Base-by-base conservation (phyloP, 1,284 basidiomycete genomes). In the Trametes hirsuta region DNA sequence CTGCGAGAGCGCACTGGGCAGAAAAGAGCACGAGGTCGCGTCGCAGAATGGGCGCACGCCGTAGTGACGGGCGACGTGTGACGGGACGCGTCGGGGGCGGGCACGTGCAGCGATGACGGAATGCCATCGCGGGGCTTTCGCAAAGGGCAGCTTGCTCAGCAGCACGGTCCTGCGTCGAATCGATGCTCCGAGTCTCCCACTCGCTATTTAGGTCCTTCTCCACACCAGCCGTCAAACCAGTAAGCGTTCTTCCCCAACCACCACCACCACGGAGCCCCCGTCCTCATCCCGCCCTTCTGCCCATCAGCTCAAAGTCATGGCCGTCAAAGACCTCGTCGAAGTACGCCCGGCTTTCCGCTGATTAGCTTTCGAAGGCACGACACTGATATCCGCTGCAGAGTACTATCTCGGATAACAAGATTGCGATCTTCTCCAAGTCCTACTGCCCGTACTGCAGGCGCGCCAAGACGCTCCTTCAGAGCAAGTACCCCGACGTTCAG, bases 351-450 rank as follows among this genome's bases (percentile, higher is more conserved):
- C 5, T 3, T 25, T 10, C 37, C 18, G 10, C 24, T 30, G 30
- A 46, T 46, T 25, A 22, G n/a, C 12, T 18, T n/a, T 3, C 9
- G 36, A 6, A 10, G 5, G 34, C 4, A 10, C n/a, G 24, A 41
- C 62, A 11, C 41, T 49, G 14, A 12, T 41, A 37, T 15, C 15
- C n/a, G 25, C 46, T 53, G 18, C 63, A 90, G 88, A 69, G 71
- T 54, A 75, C 82, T 35, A 85, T 91, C 66, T 59, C 74, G 8
- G 74, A 80, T 21, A 81, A 87, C 80, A 83, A 81, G 69, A 79
- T 91, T 61, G 77, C 80, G 44, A 83, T 92, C 58, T 92, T 92
- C 73, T 90, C 88, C 57, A 91, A 92, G 78, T 76, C 79, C 10
- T 83, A 72, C 48, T 92, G 73, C 73, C 84, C 85, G 8, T 88